Base-by-base conservation (phyloP, 2,329 filamentous ascomycete species). In the Colletotrichum simmondsii region DNA sequence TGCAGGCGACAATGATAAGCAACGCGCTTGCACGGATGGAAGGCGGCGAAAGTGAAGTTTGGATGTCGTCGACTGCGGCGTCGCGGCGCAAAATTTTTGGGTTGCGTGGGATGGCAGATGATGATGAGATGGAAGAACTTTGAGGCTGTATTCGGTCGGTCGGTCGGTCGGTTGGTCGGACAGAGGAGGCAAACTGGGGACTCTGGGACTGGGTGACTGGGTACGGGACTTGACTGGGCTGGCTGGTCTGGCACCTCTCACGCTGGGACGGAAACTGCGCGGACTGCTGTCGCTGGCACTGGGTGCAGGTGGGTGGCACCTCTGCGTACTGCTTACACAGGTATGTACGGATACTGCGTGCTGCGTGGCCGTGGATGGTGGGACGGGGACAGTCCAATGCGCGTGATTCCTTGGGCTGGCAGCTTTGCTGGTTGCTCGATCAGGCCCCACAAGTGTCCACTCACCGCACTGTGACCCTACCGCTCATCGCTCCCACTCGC, bases 71-170 rank as follows among this genome's bases (percentile, higher is more conserved):
- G 62, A 58, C 57, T 61, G 52, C 57, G 68, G 62, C 68, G 68
- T 22, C 63, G 62, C 68, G 71, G 71, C 68, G 71, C 71, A 72
- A 71, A 30, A 28, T 66, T 68, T 73, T 52, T 59, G 67, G 54
- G 60, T 63, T 73, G 57, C 57, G 61, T 71, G 35, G 61, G 56
- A 42, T 57, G 64, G 49, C 62, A 66, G 56, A 56, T 65, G 67
- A 71, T 61, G 71, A 71, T 71, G 66, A 72, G 70, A 71, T 73
- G 71, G 61, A 65, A 65, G 71, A 72, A 73, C 71, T 73, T 73
- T 73, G 71, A 73, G 66, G 71, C 71, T 73, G 71, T 72, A 63
- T 64, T 63, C 71, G 71, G 71, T 62, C 58, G 58, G 35, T 67
- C 60, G 60, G 37, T 42, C 42, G 61, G 49, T 64, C 68, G 68